Base-by-base conservation (phyloP, 2,329 filamentous ascomycete genomes). In the Ophiosphaerella narmari region DNA sequence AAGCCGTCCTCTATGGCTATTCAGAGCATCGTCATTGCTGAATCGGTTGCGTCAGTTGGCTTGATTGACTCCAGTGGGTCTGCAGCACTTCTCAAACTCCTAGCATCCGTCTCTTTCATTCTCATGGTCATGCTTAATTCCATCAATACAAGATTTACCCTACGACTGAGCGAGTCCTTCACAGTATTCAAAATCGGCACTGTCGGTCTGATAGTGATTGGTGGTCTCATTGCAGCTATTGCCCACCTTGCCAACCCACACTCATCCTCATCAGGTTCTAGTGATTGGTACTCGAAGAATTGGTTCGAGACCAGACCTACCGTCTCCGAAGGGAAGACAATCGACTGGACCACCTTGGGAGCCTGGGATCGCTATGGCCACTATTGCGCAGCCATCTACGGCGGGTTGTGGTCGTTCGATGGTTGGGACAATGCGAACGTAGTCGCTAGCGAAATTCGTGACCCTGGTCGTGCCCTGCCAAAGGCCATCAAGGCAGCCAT, bases 1-100 rank as follows among this genome's bases (percentile, higher is more conserved):
- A 87, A 86, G 78, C 85, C 85, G 0, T 83, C 83, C 0, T 85
- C 84, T 0, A 77, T 86, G 51, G 84, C 84, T 8, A 87, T 87
- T 39, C 76, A 86, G 24, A 81, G 80, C 61, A 86, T 87, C 54
- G 83, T 86, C 21, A 86, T 87, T 55, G 78, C 75, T 24, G 71
- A 79, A 48, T 75, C 68, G 3, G 72, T 63, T 46, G 75, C 54
- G 41, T 86, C 48, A 78, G 84, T 75, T 78, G 80, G 1, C 73
- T 78, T 53, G 4, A 41, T 23, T 16, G 45, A 61, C 3, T 35
- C 43, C 43, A 40, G 46, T 54, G 39, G 18, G 37, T 43, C 48
- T 5, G 46, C 53, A 16, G 69, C 61, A 57, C 44, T 63, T 6
- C 57, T 73, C 63, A 80, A 59, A 75, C 75, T 34, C 66, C 63